Percentiles rank a stretch among this genome's conserved stretches.
These are phyloP conservation scores for Alternaria metachromatica DNA, from an alignment of 2,329 filamentous ascomycete species.

Conservation along the genomic window DNA sequence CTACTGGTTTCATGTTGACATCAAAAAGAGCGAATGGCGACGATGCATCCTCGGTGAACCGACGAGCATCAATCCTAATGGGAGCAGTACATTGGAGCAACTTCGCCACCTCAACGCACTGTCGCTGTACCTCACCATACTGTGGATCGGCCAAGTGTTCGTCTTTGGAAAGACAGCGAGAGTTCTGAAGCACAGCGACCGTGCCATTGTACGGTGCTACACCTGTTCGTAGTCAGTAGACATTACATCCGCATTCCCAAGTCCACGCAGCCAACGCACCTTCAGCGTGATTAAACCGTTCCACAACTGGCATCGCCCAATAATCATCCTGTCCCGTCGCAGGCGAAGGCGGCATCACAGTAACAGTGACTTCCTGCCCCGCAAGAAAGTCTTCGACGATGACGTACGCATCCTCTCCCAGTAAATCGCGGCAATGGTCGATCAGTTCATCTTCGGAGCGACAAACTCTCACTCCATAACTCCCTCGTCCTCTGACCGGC, in stretches of 20 bases:
- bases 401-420: background rate
- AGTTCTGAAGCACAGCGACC: background rate
- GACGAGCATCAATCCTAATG: background rate
- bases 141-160: fast-evolving
- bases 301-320: background rate
- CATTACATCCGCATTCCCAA: fast-evolving
- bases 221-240: fast-evolving
- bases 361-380: background rate
- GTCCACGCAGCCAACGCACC: background rate
- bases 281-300: background rate
- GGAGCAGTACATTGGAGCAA: background rate
- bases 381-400: background rate
- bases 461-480: background rate
- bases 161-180: background rate
- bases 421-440: background rate
- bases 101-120: background rate
- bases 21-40: background rate
- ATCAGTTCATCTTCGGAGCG: background rate
- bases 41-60: background rate
- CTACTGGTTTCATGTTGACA: background rate
- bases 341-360: background rate
- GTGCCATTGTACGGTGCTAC: background rate
- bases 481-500: background rate
- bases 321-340: background rate
- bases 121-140: background rate